Percentiles rank a stretch among this genome's conserved stretches.
Conservation (phyloP, 2,329 filamentous ascomycete genomes). For the Colletotrichum cuscutae region DNA sequence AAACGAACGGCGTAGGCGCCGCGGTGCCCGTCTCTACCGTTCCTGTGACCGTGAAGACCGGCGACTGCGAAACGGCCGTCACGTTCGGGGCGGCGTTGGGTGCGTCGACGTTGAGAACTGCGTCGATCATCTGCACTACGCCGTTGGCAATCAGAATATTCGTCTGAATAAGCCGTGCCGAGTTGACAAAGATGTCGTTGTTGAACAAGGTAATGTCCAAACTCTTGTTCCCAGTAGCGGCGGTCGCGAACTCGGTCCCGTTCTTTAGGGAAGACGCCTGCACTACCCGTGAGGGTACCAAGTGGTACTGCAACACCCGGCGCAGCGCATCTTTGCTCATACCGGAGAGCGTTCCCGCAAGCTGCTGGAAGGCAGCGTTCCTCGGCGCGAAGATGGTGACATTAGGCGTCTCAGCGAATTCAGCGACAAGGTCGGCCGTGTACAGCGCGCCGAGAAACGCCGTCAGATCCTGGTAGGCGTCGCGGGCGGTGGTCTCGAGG, state of each 20-base stretch:
- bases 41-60: constrained; percentile 36
- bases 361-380: constrained; percentile 30
- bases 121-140: constrained; percentile 67
- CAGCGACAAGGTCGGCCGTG: constrained; percentile 25
- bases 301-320: constrained; percentile 33
- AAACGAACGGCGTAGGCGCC: constrained; percentile 53
- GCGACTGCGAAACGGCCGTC: constrained; percentile 47
- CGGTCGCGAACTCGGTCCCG: constrained; percentile 18
- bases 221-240: not conserved
- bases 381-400: constrained; percentile 34
- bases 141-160: constrained; percentile 69
- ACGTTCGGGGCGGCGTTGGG: constrained; percentile 44
- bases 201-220: constrained; percentile 36
- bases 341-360: constrained; percentile 13
- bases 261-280: constrained; percentile 18
- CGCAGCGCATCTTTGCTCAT: constrained; percentile 23
- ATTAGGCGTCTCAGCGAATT: constrained; percentile 31
- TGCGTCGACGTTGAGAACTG: constrained; percentile 53
- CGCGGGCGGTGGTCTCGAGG: constrained; percentile 29
- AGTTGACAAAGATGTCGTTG: constrained; percentile 61
- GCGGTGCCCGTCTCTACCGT: constrained; percentile 36
- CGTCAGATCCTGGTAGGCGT: constrained; percentile 33
- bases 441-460: constrained; percentile 35
- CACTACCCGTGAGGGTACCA: constrained; percentile 22
- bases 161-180: constrained; percentile 59